Conservation (phyloP, 257 asterid species). For the Knoxia roxburghii region DNA sequence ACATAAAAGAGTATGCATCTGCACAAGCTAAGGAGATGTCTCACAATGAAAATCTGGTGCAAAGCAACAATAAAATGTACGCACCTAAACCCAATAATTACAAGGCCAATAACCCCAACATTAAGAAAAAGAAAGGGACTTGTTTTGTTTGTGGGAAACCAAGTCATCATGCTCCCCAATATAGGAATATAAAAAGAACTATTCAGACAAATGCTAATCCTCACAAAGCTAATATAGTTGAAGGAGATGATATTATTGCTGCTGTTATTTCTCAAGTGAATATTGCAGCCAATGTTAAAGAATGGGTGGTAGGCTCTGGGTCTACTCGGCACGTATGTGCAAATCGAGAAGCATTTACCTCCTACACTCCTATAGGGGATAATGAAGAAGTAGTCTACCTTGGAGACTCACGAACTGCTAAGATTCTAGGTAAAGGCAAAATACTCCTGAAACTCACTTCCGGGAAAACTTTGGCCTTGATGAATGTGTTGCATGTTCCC, state of each 20-base stretch:
- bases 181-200: background rate
- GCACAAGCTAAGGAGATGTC: no score
- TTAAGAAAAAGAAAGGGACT: background rate
- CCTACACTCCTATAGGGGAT: background rate
- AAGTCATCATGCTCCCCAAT: background rate
- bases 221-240: no score
- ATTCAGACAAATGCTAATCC: no score
- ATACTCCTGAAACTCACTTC: background rate
- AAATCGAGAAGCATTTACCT: background rate
- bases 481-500: no score
- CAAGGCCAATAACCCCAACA: background rate
- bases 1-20: no score
- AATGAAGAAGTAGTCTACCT: background rate
- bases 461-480: no score
- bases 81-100: background rate
- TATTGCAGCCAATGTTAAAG: background rate
- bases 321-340: conserved; percentile 1
- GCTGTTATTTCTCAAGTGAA: no score
- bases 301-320: conserved; percentile 5
- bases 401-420: background rate
- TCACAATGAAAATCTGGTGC: no score
- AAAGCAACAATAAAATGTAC: background rate
- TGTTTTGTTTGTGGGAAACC: background rate
- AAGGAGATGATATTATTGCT: no score
- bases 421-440: background rate